A percentile compares a stretch with the other conserved stretches of the same genome.
phyloP scores from a whole-genome alignment of 768 basidiomycete genomes.

The Solioccasus polychromus region DNA sequence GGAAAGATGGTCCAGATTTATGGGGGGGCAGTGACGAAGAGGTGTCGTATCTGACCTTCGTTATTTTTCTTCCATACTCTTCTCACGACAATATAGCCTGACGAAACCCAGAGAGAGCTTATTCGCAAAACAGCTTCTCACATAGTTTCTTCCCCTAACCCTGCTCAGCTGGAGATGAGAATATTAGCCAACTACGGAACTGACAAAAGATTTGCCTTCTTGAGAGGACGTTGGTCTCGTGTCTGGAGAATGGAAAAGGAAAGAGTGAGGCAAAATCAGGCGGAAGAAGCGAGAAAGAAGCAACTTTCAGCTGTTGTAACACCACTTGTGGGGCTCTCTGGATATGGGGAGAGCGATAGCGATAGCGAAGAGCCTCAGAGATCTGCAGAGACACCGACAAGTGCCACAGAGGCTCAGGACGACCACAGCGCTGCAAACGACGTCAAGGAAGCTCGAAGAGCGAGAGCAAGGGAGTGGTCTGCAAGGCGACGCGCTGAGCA shows the following conservation, averaged over 20 bases:
- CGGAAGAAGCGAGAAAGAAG: conserved; percentile 25
- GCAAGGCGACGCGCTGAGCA: conserved; percentile 42
- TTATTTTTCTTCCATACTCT: not conserved
- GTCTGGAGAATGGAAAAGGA: conserved; percentile 61
- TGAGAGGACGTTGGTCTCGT: conserved; percentile 70
- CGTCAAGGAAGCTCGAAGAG: conserved; percentile 46
- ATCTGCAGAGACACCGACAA: conserved; percentile 4
- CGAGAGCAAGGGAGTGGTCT: conserved; percentile 57
- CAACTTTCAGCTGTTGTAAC: not conserved
- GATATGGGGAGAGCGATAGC: conserved; percentile 59
- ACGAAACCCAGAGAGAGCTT: conserved; percentile 54
- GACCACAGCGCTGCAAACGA: conserved; percentile 13
- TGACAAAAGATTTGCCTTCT: conserved; percentile 77
- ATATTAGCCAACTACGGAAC: conserved; percentile 83
- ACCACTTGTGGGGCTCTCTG: conserved; percentile 52
- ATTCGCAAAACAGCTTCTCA: conserved; percentile 77
- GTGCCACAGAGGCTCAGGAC: not conserved
- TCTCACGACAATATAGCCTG: conserved; percentile 44
- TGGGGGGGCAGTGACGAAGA: conserved; percentile 77
- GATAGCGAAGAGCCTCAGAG: conserved; percentile 34
- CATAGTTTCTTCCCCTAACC: conserved; percentile 67
- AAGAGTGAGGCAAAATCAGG: conserved; percentile 34
- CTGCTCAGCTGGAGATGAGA: conserved; percentile 80
- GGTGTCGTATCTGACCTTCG: conserved; percentile 33
- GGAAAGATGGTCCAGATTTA: conserved; percentile 39